phyloP scores from a whole-genome alignment of 2,329 filamentous ascomycete genomes.

The Alternaria sp. region DNA sequence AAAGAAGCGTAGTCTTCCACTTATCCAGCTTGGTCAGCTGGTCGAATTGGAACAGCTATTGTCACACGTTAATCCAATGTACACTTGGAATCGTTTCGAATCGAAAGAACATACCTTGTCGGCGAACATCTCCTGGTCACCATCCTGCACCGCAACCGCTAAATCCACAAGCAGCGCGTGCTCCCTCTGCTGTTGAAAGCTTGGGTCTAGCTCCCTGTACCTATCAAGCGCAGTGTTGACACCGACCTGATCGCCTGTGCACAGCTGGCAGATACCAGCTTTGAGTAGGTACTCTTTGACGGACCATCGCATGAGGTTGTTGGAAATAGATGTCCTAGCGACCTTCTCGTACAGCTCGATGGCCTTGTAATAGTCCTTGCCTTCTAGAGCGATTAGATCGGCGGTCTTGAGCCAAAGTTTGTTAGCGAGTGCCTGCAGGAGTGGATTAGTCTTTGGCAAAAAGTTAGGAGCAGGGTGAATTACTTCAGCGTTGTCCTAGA shows the following conservation, averaged over 20 bases:
- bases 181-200: constrained; percentile 80
- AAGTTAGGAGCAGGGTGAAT: constrained; percentile 13
- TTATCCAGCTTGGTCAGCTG: constrained; percentile 93
- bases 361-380: constrained; percentile 71
- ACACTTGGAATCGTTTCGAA: background rate
- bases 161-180: constrained; percentile 82
- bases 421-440: constrained; percentile 74
- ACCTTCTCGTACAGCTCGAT: constrained; percentile 76
- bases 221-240: constrained; percentile 80
- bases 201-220: constrained; percentile 72
- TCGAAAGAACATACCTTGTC: constrained; percentile 68
- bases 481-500: constrained; percentile 52
- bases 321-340: constrained; percentile 77
- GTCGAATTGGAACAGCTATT: constrained; percentile 78
- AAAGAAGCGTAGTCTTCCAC: constrained; percentile 90
- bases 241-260: constrained; percentile 77
- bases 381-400: constrained; percentile 81
- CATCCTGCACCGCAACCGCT: constrained; percentile 74
- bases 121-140: constrained; percentile 82
- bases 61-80: constrained; percentile 10
- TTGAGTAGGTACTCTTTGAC: constrained; percentile 97
- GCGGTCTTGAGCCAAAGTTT: constrained; percentile 93
- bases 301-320: constrained; percentile 70
- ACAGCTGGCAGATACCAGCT: constrained; percentile 88
- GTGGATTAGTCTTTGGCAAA: constrained; percentile 36